phyloP scores from a whole-genome alignment of 2,329 filamentous ascomycete genomes.

The Colletotrichum paranaense region DNA sequence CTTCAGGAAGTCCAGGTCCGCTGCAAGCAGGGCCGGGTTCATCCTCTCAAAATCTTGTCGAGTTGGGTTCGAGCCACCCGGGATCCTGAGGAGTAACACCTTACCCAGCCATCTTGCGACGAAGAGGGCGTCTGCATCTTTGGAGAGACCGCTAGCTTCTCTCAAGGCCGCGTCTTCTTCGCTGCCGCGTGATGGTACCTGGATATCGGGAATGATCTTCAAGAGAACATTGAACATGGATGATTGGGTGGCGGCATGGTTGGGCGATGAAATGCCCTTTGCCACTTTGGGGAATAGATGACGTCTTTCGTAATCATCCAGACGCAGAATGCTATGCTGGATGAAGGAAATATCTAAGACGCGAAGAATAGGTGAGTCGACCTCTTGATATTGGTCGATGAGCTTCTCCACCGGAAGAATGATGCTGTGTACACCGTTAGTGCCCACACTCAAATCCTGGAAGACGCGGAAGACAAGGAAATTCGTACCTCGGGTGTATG shows the following conservation, averaged over 20 bases:
- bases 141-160: slow-evolving; percentile 71
- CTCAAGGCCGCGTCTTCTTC: slow-evolving; percentile 81
- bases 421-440: slow-evolving; percentile 58
- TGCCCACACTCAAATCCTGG: background rate
- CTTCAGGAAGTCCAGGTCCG: slow-evolving; percentile 77
- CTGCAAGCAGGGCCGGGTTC: slow-evolving; percentile 68
- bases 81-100: slow-evolving; percentile 71
- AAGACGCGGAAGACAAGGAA: background rate
- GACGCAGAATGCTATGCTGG: slow-evolving; percentile 76
- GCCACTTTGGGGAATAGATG: slow-evolving; percentile 79
- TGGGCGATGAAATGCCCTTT: slow-evolving; percentile 68
- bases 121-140: slow-evolving; percentile 76
- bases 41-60: slow-evolving; percentile 37
- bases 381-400: slow-evolving; percentile 87
- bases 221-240: slow-evolving; percentile 87
- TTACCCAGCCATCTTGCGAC: slow-evolving; percentile 81
- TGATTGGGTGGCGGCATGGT: slow-evolving; percentile 50
- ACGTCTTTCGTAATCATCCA: slow-evolving; percentile 70
- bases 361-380: slow-evolving; percentile 78
- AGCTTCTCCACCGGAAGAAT: slow-evolving; percentile 86
- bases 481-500: slow-evolving; percentile 19
- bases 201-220: slow-evolving; percentile 77
- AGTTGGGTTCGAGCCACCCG: slow-evolving; percentile 40
- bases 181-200: slow-evolving; percentile 80
- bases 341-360: slow-evolving; percentile 92